These are phyloP conservation scores for Marchantia paleacea DNA, from an alignment of 225 moss, liverwort and hornwort species.

Conservation along the genomic window DNA sequence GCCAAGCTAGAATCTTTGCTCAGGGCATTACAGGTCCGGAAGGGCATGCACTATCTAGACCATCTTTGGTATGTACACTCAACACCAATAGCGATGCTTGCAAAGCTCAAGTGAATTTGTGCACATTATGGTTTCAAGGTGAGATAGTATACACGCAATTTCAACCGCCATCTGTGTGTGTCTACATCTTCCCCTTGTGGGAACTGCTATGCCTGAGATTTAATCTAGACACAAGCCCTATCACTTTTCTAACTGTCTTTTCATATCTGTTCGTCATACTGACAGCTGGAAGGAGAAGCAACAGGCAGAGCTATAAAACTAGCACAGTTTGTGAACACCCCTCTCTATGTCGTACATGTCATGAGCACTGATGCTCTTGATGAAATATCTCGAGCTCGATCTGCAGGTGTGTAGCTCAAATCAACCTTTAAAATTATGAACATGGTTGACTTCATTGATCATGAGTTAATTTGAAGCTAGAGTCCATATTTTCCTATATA, in stretches of 20 bases:
- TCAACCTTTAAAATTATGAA: no score
- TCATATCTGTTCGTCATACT: not conserved
- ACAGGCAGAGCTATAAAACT: conserved; percentile 83
- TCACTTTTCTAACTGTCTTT: not conserved
- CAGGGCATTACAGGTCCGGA: conserved; percentile 90
- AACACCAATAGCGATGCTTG: not conserved
- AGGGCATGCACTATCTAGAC: conserved; percentile 94
- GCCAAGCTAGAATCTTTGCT: conserved; percentile 71
- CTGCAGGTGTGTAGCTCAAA: conserved; percentile 47
- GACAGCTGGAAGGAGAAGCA: conserved; percentile 97
- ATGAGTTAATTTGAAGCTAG: not conserved
- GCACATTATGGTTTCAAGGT: not conserved
- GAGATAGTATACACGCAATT: not conserved
- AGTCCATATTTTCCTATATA: not conserved
- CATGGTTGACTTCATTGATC: not conserved
- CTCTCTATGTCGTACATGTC: conserved; percentile 96
- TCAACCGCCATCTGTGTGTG: no score
- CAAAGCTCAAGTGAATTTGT: not conserved
- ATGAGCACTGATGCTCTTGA: conserved; percentile 97
- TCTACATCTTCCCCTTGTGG: no score
- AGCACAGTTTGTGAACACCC: conserved; percentile 87
- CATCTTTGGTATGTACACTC: conserved; percentile 61
- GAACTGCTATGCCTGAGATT: not conserved
- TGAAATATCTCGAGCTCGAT: conserved; percentile 88
- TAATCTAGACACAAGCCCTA: not conserved